phyloP scores from a whole-genome alignment of 192 early-diverging fungal species.

The Entomortierella chlamydospora region DNA sequence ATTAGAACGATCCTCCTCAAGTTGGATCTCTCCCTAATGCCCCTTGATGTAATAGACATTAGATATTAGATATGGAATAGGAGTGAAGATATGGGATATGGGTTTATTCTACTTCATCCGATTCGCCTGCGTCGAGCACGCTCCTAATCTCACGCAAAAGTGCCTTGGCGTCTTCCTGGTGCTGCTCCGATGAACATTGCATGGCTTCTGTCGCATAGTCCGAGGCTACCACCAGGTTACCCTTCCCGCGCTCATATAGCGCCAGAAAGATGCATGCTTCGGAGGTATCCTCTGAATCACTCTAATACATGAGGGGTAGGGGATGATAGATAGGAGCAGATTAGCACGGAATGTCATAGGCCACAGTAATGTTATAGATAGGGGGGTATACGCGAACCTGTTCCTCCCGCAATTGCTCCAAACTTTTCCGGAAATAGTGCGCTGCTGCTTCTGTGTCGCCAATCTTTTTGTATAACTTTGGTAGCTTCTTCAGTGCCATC shows the following conservation, averaged over 20 bases:
- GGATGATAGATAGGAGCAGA: not conserved
- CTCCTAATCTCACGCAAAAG: conserved; percentile 45
- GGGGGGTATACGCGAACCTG: conserved; percentile 15
- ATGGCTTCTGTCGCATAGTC: conserved; percentile 47
- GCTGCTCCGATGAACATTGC: conserved; percentile 37
- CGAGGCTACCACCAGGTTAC: conserved; percentile 41
- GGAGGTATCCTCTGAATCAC: conserved; percentile 42
- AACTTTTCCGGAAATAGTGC: conserved; percentile 64
- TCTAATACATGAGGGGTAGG: conserved; percentile 15
- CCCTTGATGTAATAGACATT: too few species aligned
- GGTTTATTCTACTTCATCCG: conserved; percentile 10
- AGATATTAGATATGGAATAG: not conserved
- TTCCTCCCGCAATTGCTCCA: conserved; percentile 33
- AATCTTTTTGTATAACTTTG: conserved; percentile 67
- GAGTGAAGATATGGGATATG: not conserved
- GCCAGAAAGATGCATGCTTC: conserved; percentile 57
- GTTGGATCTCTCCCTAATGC: too few species aligned
- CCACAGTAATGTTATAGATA: not conserved
- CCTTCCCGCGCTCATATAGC: conserved; percentile 46
- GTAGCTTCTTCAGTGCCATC: conserved; percentile 66
- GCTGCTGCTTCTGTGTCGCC: conserved; percentile 65
- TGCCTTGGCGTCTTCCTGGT: conserved; percentile 56
- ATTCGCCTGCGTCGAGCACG: conserved; percentile 15
- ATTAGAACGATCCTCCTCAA: too few species aligned
- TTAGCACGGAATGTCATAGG: not conserved